Evolutionary conservation across 1,284 basidiomycete species (phyloP).

Genomic region (Leucoagaricus sp.): DNA sequence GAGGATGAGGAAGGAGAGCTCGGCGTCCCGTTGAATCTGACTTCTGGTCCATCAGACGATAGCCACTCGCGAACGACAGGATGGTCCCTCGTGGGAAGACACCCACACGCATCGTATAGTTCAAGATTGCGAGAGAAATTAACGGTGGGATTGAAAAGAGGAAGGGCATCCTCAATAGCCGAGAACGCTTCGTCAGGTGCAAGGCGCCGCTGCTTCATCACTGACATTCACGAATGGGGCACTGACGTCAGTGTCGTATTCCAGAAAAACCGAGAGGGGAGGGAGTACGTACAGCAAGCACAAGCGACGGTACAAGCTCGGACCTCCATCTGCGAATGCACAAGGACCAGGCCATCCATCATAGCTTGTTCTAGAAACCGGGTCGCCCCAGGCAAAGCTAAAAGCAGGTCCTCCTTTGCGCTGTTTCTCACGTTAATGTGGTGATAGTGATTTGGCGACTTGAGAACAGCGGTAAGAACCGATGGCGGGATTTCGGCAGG

Average conservation of each 20-base stretch:
- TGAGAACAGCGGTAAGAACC: slow-evolving; percentile 28
- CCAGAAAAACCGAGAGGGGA: slow-evolving; percentile 1
- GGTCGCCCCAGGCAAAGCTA: slow-evolving; percentile 45
- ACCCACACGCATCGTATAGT: slow-evolving; percentile 46
- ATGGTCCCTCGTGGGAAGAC: slow-evolving; percentile 40
- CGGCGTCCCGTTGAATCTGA: slow-evolving; percentile 4
- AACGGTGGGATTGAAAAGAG: slow-evolving; percentile 53
- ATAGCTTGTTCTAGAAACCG: slow-evolving; percentile 42
- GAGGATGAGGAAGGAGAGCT: too few species aligned
- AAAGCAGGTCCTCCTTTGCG: slow-evolving; percentile 39
- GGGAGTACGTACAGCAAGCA: slow-evolving; percentile 55
- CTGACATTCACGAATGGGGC: slow-evolving; percentile 22
- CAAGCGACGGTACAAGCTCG: slow-evolving; percentile 60
- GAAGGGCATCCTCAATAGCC: slow-evolving; percentile 48
- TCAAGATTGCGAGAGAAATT: slow-evolving; percentile 50
- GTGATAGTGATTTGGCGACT: slow-evolving; percentile 30
- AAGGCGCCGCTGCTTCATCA: slow-evolving; percentile 39
- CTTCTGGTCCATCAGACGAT: slow-evolving; percentile 16
- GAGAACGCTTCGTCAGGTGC: slow-evolving; percentile 37
- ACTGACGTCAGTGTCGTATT: background rate
- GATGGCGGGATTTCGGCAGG: slow-evolving; percentile 39
- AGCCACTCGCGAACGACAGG: slow-evolving; percentile 42
- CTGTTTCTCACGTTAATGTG: slow-evolving; percentile 42
- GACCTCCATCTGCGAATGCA: slow-evolving; percentile 61
- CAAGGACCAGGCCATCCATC: slow-evolving; percentile 52